phyloP scores from a whole-genome alignment of 371 early-diverging fungal species.

The Fennellomyces sp. region DNA sequence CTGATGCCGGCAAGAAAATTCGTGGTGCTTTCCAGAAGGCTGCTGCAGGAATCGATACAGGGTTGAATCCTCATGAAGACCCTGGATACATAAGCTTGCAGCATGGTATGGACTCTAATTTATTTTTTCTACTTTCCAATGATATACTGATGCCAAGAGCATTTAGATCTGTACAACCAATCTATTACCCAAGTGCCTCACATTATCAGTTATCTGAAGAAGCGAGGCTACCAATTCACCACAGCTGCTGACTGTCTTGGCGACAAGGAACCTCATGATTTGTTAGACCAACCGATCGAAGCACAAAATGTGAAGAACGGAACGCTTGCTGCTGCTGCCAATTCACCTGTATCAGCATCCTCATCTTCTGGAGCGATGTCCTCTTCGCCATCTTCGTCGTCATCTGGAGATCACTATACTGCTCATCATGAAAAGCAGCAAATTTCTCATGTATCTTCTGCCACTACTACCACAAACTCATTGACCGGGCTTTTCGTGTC shows the following conservation, averaged over 20 bases:
- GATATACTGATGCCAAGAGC: not conserved
- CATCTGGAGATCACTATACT: not conserved
- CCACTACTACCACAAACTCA: not conserved
- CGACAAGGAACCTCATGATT: slow-evolving; percentile 30
- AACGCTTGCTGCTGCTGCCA: not conserved
- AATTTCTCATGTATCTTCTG: not conserved
- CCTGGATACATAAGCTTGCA: slow-evolving; percentile 49
- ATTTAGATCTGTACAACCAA: slow-evolving; percentile 40
- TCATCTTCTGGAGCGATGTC: not conserved
- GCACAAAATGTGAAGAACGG: slow-evolving; percentile 5
- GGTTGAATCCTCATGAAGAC: slow-evolving; percentile 39
- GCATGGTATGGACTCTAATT: slow-evolving; percentile 25
- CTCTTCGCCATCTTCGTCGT: not conserved
- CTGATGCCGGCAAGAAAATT: slow-evolving; percentile 20
- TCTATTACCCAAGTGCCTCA: slow-evolving; percentile 44
- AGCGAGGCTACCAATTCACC: slow-evolving; percentile 25
- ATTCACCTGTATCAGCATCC: not conserved
- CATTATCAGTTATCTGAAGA: slow-evolving; percentile 29
- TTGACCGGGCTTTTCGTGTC: not conserved
- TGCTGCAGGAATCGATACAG: slow-evolving; percentile 26
- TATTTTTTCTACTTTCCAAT: not conserved
- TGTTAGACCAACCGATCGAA: not conserved
- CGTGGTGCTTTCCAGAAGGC: slow-evolving; percentile 28
- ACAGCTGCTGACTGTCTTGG: slow-evolving; percentile 45
- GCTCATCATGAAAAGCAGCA: not conserved